Conservation (phyloP, 371 early-diverging fungal genomes). For the Rhizopus delemar region DNA sequence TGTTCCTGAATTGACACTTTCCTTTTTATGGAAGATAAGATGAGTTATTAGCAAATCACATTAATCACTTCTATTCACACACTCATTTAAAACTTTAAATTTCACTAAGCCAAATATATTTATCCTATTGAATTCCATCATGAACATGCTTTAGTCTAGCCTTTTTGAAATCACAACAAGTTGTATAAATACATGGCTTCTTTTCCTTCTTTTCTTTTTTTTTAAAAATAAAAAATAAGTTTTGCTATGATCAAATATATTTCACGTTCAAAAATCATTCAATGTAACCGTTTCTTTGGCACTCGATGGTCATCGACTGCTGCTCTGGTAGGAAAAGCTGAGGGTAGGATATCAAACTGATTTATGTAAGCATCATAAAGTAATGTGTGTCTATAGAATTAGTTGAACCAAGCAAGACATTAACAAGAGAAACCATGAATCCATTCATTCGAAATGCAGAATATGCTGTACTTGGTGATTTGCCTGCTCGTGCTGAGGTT, state of each 20-base stretch:
- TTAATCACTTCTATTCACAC: background rate
- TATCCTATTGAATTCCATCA: background rate
- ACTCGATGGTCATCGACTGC: conserved; percentile 1
- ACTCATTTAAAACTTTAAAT: no score
- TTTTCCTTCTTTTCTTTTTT: background rate
- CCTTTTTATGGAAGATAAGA: background rate
- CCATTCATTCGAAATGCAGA: conserved; percentile 3
- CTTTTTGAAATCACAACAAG: background rate
- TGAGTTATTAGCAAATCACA: background rate
- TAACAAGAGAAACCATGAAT: conserved; percentile 10
- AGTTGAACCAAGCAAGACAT: background rate
- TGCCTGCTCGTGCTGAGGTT: conserved; percentile 7
- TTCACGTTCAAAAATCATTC: conserved; percentile 1
- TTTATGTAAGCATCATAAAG: no score
- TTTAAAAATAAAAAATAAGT: background rate
- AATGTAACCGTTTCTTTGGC: conserved; percentile 1
- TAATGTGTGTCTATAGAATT: no score
- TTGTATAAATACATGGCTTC: background rate
- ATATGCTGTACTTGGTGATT: conserved; percentile 8
- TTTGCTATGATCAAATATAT: background rate
- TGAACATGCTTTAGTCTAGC: background rate
- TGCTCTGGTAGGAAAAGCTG: background rate
- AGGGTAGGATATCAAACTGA: background rate
- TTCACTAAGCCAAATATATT: no score
- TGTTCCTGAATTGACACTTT: no score